Base-by-base conservation (phyloP, 495 filamentous ascomycete genomes). In the Lasiosphaeria miniovina region DNA sequence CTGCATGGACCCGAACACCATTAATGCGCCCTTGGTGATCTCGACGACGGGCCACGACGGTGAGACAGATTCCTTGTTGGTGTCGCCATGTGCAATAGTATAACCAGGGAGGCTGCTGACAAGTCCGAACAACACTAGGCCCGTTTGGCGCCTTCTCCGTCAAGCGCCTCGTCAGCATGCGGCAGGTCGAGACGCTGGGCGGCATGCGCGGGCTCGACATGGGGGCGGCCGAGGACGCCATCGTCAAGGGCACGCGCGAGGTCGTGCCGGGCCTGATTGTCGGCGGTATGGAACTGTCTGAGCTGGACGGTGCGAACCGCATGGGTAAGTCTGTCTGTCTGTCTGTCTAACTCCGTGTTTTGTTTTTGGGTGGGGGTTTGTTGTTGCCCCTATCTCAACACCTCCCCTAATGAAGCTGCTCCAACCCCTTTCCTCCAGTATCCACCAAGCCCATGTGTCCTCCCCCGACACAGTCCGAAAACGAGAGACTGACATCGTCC, bases 1-100 rank as follows among this genome's bases (percentile, higher is more conserved):
- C 60, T 94, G 90, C 86, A 95, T 94, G 90, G 91, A 96, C 73
- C 91, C 91, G 61, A 96, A 92, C 82, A 95, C 91, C 71, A 92
- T 96, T 81, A 95, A 95, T 69, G 89, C 90, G 3, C 90, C 91
- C 3, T 71, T 96, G 57, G 78, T 94, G 62, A 88, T 96, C 74
- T 89, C 85, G 58, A 95, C 91, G 45, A 95, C 91, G 9, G 91
- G 91, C 38, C 91, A 96, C 65, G 91, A 96, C 62, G 91, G 69
- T 66, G 35, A 54, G 65, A 24, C 24, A 24, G 24, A 49, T 6
- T 7, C 32, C 5, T 45, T 17, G 4, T 14, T 24, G 38, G 38
- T 41, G 1, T 9, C 7, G 36, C 2, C 1, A 10, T 10, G 17
- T 41, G 17, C 14, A 41, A 14, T 8, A 41, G 3, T 8, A 41